Base-by-base conservation (phyloP, 768 basidiomycete genomes). In the Tricholoma terreum region DNA sequence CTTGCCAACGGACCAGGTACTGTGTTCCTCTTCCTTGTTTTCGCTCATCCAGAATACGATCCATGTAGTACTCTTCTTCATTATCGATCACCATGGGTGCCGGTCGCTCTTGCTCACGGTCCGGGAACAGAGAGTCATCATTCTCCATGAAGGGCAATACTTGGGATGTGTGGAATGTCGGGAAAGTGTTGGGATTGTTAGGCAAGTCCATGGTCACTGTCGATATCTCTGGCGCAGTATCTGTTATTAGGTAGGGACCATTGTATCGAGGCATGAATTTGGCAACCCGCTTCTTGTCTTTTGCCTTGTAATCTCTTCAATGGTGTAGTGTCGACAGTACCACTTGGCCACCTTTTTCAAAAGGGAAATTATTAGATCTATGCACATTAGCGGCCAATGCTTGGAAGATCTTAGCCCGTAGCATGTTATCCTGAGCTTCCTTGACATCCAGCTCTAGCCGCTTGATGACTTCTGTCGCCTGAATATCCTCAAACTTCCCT, bases 321-420 rank as follows among this genome's bases (percentile, higher is more conserved):
- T 60, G 57, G 22, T 74, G 50, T 0, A 58, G 46, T 0, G 70
- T 75, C 0, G 65, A 67, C 0, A 77, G 57, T 42, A 72, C 53
- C 0, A 78, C 73, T 0, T 17, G 50, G 19, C 75, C 66, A 0
- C 58, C 61, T 1, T 56, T 35, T 1, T 27, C 14, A n/a, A 56
- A 52, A 5, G 24, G n/a, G 1, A 49, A 12, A 6, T 59, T 15
- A n/a, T 38, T 5, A 6, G 36, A 14, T 1, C 15, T 6, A n/a
- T 38, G 36, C 12, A 14, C 36, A 38, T 38, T 38, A 12, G 15
- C 36, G 6, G 15, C 10, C 12, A 38, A 2, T 2, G 36, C 1
- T n/a, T 38, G 36, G 6, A 15, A 38, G n/a, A 38, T 12, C 36
- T 38, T 38, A 38, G 36, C 10, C 2, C 15, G 12, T 14, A 38